phyloP scores from a whole-genome alignment of 768 basidiomycete genomes.

The Chlorophyllum brunneum region DNA sequence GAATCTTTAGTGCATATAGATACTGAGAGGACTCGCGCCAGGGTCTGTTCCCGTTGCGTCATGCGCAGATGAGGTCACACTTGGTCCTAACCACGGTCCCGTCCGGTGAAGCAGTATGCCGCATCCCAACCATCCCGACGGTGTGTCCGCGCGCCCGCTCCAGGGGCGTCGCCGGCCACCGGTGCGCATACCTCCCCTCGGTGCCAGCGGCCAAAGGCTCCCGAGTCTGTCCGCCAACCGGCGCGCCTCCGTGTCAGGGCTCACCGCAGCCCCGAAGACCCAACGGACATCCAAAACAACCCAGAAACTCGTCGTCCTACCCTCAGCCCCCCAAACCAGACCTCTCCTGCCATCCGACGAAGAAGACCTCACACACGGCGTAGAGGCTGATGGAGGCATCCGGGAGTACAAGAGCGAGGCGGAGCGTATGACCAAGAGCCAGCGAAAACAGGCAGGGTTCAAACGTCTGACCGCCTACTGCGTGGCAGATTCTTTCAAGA shows the following conservation, averaged over 20 bases:
- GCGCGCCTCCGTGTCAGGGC: slow-evolving; percentile 8
- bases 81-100: background rate
- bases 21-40: no score
- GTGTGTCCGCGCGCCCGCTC: no score
- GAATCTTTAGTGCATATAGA: no score
- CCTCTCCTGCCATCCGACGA: slow-evolving; percentile 37
- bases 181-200: slow-evolving; percentile 1
- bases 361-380: slow-evolving; percentile 7
- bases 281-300: slow-evolving; percentile 88
- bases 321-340: slow-evolving; percentile 85
- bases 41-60: no score
- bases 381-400: slow-evolving; percentile 44
- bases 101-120: no score
- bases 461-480: slow-evolving; percentile 88
- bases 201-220: slow-evolving; percentile 3
- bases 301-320: slow-evolving; percentile 86
- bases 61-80: no score
- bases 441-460: slow-evolving; percentile 77
- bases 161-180: slow-evolving; percentile 10
- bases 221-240: background rate
- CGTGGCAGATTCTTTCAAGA: slow-evolving; percentile 78
- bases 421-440: slow-evolving; percentile 85
- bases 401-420: slow-evolving; percentile 81
- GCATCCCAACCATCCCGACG: no score
- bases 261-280: slow-evolving; percentile 36